phyloP scores from a whole-genome alignment of 192 early-diverging fungal species.

The Podila epigama region DNA sequence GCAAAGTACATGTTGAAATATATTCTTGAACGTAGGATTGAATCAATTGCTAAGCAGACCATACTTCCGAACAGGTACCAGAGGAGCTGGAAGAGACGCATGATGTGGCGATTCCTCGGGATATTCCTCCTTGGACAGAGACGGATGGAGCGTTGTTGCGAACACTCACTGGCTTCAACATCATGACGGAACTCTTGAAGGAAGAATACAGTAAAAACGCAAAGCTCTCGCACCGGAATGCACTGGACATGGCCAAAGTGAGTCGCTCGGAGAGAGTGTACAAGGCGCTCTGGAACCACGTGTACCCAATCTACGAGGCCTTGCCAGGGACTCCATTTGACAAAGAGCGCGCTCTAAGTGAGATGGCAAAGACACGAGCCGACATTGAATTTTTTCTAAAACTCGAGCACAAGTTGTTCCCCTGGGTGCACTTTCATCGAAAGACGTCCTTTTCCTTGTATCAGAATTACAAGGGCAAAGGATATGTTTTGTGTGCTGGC shows the following conservation, averaged over 20 bases:
- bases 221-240: neutral
- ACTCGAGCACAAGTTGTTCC: constrained; percentile 6
- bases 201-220: constrained; percentile 2
- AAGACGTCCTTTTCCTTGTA: neutral
- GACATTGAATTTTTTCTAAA: constrained; percentile 4
- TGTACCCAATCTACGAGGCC: constrained; percentile 1
- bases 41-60: too few species aligned
- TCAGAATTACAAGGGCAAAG: neutral
- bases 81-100: constrained; percentile 11
- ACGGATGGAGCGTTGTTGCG: neutral
- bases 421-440: neutral
- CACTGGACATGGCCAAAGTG: neutral
- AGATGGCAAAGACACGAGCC: neutral
- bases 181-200: constrained; percentile 4
- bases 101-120: constrained; percentile 18
- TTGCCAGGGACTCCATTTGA: neutral
- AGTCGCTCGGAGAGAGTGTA: neutral
- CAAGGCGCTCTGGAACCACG: constrained; percentile 11
- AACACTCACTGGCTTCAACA: constrained; percentile 5
- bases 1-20: too few species aligned
- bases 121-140: constrained; percentile 7
- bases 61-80: constrained; percentile 16
- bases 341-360: neutral
- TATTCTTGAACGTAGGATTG: too few species aligned
- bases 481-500: constrained; percentile 54